Evolutionary conservation across 2,329 filamentous ascomycete species (phyloP).

Genomic region (Colletotrichum tropicicola): DNA sequence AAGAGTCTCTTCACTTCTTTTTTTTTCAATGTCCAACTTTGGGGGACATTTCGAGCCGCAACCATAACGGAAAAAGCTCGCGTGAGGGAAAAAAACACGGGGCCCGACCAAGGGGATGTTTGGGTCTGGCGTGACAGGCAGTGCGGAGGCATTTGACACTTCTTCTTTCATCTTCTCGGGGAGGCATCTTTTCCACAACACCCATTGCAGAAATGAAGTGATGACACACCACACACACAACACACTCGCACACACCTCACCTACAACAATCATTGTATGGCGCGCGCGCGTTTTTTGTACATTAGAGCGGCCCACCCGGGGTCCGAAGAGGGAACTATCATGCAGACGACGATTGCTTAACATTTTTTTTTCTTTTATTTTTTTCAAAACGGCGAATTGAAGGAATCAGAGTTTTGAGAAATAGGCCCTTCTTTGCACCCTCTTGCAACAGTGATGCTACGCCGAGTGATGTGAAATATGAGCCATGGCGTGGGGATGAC

Average conservation of each 20-base stretch:
- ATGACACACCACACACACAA: constrained; percentile 15
- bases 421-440: background rate
- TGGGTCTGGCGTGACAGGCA: background rate
- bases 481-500: background rate
- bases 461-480: background rate
- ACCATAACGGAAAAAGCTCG: background rate
- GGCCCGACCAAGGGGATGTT: background rate
- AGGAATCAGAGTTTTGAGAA: constrained; percentile 20
- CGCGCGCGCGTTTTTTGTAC: constrained; percentile 21
- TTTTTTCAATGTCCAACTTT: background rate
- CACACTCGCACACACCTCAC: background rate
- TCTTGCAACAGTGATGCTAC: background rate
- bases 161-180: constrained; percentile 17
- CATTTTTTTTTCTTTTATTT: background rate
- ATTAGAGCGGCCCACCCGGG: constrained; percentile 13
- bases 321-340: constrained; percentile 8
- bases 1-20: too few species aligned
- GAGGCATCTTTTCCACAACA: constrained; percentile 18
- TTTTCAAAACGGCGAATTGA: constrained; percentile 28
- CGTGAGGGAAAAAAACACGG: background rate
- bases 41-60: background rate
- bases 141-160: constrained; percentile 11
- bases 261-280: background rate
- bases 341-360: constrained; percentile 20
- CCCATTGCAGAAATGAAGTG: constrained; percentile 30